Percentiles rank a stretch among this genome's conserved stretches.
phyloP scores from a whole-genome alignment of 495 filamentous ascomycete genomes.

The Daldinia grandis region DNA sequence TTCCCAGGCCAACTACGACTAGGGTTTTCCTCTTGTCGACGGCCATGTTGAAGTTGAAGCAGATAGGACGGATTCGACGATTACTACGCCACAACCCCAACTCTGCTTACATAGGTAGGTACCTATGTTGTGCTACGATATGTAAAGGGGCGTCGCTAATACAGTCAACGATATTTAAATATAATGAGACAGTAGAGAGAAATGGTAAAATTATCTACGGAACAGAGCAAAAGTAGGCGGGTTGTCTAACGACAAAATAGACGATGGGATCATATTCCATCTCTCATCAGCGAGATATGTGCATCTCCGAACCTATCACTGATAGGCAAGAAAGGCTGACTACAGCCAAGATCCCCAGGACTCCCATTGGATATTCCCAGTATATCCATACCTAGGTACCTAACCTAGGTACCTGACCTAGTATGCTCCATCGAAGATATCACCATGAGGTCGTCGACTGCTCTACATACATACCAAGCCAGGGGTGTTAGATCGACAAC shows the following conservation, averaged over 20 bases:
- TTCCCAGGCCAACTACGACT: constrained; percentile 90
- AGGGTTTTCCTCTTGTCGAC: constrained; percentile 67
- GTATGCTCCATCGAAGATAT: neutral
- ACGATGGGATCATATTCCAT: constrained; percentile 3
- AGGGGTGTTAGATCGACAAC: too few species aligned
- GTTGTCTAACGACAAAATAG: constrained; percentile 4
- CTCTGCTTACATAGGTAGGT: constrained; percentile 15
- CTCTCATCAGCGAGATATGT: constrained; percentile 6
- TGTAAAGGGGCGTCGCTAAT: neutral
- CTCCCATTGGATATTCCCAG: constrained; percentile 22
- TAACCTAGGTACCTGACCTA: too few species aligned
- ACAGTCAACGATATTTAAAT: neutral
- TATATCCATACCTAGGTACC: too few species aligned
- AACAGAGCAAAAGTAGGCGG: neutral
- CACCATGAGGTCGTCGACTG: too few species aligned
- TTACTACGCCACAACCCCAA: constrained; percentile 27
- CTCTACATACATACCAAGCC: too few species aligned
- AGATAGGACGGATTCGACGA: neutral
- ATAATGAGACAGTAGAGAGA: neutral
- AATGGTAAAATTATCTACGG: neutral
- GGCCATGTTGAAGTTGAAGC: constrained; percentile 41
- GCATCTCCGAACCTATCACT: constrained; percentile 35
- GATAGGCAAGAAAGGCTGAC: constrained; percentile 27
- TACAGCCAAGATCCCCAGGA: constrained; percentile 25
- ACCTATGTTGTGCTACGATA: constrained; percentile 10